A percentile compares a stretch with the other conserved stretches of the same genome.
phyloP scores from a whole-genome alignment of 2,329 filamentous ascomycete species.

The Rhytidhysteron rufulum region DNA sequence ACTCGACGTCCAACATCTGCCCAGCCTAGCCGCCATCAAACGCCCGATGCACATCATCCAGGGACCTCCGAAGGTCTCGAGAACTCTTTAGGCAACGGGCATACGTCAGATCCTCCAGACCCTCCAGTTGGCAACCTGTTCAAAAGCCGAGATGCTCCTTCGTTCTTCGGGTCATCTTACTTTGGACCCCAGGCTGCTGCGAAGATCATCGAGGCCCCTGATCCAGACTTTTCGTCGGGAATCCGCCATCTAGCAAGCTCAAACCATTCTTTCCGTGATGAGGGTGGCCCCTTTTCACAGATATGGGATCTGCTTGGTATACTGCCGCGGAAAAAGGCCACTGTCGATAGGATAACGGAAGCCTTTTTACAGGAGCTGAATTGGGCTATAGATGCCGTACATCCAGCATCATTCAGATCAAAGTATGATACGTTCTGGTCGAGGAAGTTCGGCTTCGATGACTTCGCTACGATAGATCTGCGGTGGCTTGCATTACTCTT shows the following conservation, averaged over 20 bases:
- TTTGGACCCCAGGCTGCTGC: conserved; percentile 17
- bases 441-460: conserved; percentile 38
- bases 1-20: no score
- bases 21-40: neutral
- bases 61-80: neutral
- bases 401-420: conserved; percentile 29
- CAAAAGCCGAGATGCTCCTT: conserved; percentile 14
- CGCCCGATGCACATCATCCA: neutral
- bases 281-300: conserved; percentile 31
- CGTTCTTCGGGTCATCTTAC: conserved; percentile 17
- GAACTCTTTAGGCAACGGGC: neutral
- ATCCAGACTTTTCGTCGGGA: conserved; percentile 13
- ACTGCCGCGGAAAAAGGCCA: conserved; percentile 35
- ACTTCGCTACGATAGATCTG: conserved; percentile 38
- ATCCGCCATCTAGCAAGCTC: conserved; percentile 15
- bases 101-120: conserved; percentile 5
- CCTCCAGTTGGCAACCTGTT: conserved; percentile 15
- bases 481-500: conserved; percentile 42
- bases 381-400: conserved; percentile 35
- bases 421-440: conserved; percentile 40
- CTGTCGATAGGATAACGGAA: conserved; percentile 34
- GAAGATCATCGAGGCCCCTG: conserved; percentile 16
- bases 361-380: conserved; percentile 37
- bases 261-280: conserved; percentile 23
- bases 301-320: conserved; percentile 42